Conservation (phyloP, 768 basidiomycete genomes). For the Termitomyces sp. region DNA sequence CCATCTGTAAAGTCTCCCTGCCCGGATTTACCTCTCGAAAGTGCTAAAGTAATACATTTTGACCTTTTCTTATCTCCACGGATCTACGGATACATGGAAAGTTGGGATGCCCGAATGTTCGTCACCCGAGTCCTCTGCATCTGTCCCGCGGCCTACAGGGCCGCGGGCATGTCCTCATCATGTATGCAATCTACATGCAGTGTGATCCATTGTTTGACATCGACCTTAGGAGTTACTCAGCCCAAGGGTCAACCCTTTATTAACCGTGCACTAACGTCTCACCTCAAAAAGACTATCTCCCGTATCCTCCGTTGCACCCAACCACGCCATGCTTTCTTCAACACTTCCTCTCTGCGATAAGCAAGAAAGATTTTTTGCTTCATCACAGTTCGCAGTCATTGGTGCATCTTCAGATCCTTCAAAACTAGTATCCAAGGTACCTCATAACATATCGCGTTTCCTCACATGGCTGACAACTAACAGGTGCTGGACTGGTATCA, state of each 20-base stretch:
- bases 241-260: conserved; percentile 10
- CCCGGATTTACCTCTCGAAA: neutral
- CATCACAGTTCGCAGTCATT: conserved; percentile 17
- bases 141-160: conserved; percentile 5
- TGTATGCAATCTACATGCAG: neutral
- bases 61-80: conserved; percentile 7
- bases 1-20: conserved; percentile 17
- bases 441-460: neutral
- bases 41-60: neutral
- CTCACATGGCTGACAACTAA: neutral
- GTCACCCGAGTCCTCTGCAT: neutral
- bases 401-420: conserved; percentile 16
- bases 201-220: conserved; percentile 9
- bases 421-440: conserved; percentile 13
- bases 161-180: conserved; percentile 3
- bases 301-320: neutral
- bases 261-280: neutral
- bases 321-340: conserved; percentile 1
- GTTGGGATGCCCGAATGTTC: neutral
- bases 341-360: conserved; percentile 4
- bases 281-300: neutral
- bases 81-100: conserved; percentile 2
- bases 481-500: conserved; percentile 16
- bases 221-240: conserved; percentile 2
- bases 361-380: conserved; percentile 15